Conservation (phyloP, 1,139 yeast genomes). For the Zygosaccharomyces pseudobailii region DNA sequence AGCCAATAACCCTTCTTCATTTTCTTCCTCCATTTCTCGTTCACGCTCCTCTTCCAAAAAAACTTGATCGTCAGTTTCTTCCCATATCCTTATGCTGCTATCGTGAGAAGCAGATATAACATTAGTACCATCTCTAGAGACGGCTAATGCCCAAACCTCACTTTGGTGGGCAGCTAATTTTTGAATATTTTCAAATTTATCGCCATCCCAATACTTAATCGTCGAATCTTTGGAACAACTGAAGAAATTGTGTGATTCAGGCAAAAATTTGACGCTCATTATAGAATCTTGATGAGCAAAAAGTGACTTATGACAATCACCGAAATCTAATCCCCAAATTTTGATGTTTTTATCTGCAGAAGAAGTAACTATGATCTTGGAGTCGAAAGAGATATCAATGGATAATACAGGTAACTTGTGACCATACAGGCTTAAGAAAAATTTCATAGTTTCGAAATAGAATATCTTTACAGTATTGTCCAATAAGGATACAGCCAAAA, state of each 20-base stretch:
- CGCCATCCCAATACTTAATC: conserved; percentile 97
- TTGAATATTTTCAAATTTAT: conserved; percentile 90
- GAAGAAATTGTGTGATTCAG: conserved; percentile 81
- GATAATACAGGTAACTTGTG: conserved; percentile 92
- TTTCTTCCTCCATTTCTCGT: conserved; percentile 86
- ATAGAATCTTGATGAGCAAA: conserved; percentile 97
- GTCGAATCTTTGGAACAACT: conserved; percentile 86
- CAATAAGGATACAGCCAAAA: conserved; percentile 75
- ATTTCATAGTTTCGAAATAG: conserved; percentile 78
- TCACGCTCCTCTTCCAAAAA: conserved; percentile 95
- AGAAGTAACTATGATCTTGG: conserved; percentile 81
- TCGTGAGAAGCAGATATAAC: conserved; percentile 91
- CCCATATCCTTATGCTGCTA: conserved; percentile 87
- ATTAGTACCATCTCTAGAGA: conserved; percentile 66
- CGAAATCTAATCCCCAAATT: conserved; percentile 97
- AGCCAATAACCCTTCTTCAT: conserved; percentile 69
- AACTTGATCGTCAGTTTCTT: conserved; percentile 86
- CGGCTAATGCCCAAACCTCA: conserved; percentile 88
- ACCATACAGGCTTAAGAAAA: conserved; percentile 85
- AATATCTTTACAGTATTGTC: conserved; percentile 94
- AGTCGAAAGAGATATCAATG: conserved; percentile 83
- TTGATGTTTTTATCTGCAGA: conserved; percentile 97
- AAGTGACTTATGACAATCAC: conserved; percentile 95
- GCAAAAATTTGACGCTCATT: conserved; percentile 80
- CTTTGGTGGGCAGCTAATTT: conserved; percentile 82